Base-by-base conservation (phyloP, 495 filamentous ascomycete genomes). In the Friedmanniomyces simplex region DNA sequence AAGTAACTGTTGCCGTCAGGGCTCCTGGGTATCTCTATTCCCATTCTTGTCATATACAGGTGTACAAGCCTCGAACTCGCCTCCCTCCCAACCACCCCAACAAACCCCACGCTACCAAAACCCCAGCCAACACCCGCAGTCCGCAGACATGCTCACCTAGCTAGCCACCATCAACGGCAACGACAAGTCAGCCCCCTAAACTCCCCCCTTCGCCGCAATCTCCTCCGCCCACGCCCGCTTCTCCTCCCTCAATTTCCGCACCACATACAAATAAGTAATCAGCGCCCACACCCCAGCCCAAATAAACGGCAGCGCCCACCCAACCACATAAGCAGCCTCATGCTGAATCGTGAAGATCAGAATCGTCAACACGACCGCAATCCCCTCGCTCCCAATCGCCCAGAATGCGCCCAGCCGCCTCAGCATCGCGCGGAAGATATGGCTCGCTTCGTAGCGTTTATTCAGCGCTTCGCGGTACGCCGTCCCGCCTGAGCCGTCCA, bases 401-500 rank as follows among this genome's bases (percentile, higher is more conserved):
- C 88, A 94, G 63, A 91, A 88, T 60, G 83, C 79, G 58, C 87
- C 88, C 72, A 88, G 75, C 30, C 83, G 75, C 51, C 77, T 79
- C 11, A 94, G 74, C 80, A 91, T 82, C 52, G 75, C 74, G 25
- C 88, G 76, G 64, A 94, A 94, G 59, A 75, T 73, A 54, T 78
- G 76, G 57, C 83, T 88, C 1, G 80, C 82, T 24, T 86, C 74
- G 62, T 89, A 94, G 57, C 88, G 74, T 10, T 73, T 77, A 50
- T 82, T 76, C 16, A 89, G 66, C 0, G 79, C 76, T 57, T 80
- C 74, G 52, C 88, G 74, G 63, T 84, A 94, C 13, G 76, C 78
- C 48, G 79, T 77, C 0, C 86, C 87, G 1, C 82, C 86, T 6
- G 77, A 80, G 18, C 87, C 87, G 61, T 91, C 87, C 2, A 91